Conservation (phyloP, 2,329 filamentous ascomycete genomes). For the Coleophoma crateriformis region DNA sequence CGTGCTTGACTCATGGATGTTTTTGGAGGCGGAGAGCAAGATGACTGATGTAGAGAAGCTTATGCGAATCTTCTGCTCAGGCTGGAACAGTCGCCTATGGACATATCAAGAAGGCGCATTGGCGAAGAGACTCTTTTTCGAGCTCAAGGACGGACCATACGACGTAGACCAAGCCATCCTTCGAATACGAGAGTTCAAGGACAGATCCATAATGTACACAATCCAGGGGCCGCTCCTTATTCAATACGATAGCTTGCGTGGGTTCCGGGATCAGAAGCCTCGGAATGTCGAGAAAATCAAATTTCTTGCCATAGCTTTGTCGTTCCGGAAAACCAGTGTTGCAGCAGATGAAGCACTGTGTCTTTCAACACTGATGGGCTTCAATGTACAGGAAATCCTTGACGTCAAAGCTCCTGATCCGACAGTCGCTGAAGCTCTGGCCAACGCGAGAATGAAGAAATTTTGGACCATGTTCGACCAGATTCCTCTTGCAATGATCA, state of each 20-base stretch:
- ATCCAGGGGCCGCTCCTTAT: not conserved
- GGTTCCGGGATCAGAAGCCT: not conserved
- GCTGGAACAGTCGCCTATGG: conserved; percentile 1
- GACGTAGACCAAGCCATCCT: not conserved
- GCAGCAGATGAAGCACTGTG: not conserved
- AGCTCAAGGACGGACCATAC: not conserved
- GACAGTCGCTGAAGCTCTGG: not conserved
- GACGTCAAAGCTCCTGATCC: not conserved
- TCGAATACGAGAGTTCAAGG: not conserved
- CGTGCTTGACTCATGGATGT: conserved; percentile 1
- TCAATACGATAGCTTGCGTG: not conserved
- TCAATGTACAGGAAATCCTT: not conserved
- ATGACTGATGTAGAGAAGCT: not conserved
- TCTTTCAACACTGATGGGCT: not conserved
- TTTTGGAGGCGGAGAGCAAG: not conserved
- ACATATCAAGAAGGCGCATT: conserved; percentile 1
- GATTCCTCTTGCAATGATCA: not conserved
- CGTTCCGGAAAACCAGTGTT: not conserved
- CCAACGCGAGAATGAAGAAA: not conserved
- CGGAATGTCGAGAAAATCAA: not conserved
- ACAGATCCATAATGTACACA: not conserved
- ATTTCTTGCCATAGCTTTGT: not conserved
- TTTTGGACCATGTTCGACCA: not conserved
- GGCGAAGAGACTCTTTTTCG: not conserved
- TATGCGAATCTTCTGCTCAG: not conserved